Percentiles rank a stretch among this genome's conserved stretches.
These are phyloP conservation scores for Naganishia albida DNA, from an alignment of 1,284 basidiomycete species.

Conservation along the genomic window DNA sequence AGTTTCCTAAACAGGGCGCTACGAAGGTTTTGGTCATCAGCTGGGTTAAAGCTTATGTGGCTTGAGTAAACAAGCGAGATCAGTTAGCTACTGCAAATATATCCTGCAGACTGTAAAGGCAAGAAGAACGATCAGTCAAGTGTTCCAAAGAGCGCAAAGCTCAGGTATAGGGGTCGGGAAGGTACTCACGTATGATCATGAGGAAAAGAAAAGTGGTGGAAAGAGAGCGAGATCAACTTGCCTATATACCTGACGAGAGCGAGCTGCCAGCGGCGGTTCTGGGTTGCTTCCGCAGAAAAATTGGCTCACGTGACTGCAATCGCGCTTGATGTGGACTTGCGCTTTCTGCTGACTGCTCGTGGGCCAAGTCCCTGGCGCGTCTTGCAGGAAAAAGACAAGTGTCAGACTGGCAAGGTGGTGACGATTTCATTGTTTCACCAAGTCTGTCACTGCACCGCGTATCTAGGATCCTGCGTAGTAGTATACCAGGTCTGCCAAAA, in stretches of 20 bases:
- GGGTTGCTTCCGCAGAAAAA: slow-evolving; percentile 20
- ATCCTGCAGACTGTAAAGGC: slow-evolving; percentile 36
- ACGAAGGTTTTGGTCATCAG: slow-evolving; percentile 37
- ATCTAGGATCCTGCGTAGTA: slow-evolving; percentile 13
- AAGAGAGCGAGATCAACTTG: neutral
- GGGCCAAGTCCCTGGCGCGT: neutral
- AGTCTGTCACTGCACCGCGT: neutral
- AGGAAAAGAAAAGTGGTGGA: slow-evolving; percentile 24
- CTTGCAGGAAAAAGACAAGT: slow-evolving; percentile 16
- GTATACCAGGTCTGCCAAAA: slow-evolving; percentile 14
- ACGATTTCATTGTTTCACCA: neutral
- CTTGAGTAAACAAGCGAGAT: slow-evolving; percentile 38
- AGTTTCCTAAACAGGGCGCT: slow-evolving; percentile 33
- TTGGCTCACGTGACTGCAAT: slow-evolving; percentile 18
- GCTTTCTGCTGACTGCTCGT: neutral
- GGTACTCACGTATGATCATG: slow-evolving; percentile 38
- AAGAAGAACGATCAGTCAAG: slow-evolving; percentile 13
- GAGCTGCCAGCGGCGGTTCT: neutral
- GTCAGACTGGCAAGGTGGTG: neutral
- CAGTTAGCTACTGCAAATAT: slow-evolving; percentile 38
- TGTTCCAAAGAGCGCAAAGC: neutral
- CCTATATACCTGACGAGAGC: slow-evolving; percentile 25
- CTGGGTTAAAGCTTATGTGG: slow-evolving; percentile 37
- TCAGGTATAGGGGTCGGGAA: slow-evolving; percentile 24
- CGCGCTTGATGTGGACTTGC: slow-evolving; percentile 13